Evolutionary conservation across 345 rosid genomes (phyloP), one percentile per base, ranked within the genome.

Genomic region (Eutrema yunnanense): DNA sequence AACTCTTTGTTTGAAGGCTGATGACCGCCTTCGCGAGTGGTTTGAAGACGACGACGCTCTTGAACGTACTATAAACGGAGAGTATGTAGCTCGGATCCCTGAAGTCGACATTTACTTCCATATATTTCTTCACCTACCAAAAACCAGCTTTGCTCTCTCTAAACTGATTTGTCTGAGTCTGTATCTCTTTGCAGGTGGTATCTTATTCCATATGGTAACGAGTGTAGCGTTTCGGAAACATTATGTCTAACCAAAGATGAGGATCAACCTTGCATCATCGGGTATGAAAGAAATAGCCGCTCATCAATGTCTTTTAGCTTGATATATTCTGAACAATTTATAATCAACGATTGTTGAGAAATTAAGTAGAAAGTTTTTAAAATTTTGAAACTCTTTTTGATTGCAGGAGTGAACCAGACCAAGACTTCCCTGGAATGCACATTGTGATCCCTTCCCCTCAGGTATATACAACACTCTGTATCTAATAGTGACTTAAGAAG

Each of bases 31-130:
- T 57, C 62, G 67, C 13, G 73, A 68, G 42, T 82, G 86, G 83
- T 82, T 82, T 64, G 81, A 74, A 37, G 96, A 91, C 42, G 69
- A 87, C 52, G 96, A 94, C 13, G 97, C 92, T 7, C 86, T 89
- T 46, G 97, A 89, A 78, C 89, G 88, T 49, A 82, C 96, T 51
- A 77, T 94, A 22, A 82, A 63, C 7, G 99, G 93, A 77, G 93
- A 91, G 93, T 89, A 83, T 30, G 96, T 82, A n/a, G 30, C 57
- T 75, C 68, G 30, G 51, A 49, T 62, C 29, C 26, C 54, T 58
- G 22, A 44, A 14, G 48, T 63, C 40, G 8, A 10, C 43, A 44
- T 33, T 34, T 27, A 3, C 61, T 40, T 52, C 6, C 12, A 36
- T 44, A 40, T 4, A 27, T 26, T 6, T 37, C 40, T 62, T 42